A percentile compares a stretch with the other conserved stretches of the same genome.
Conservation (phyloP, 2,329 filamentous ascomycete species). For the Verticillium nonalfalfae region DNA sequence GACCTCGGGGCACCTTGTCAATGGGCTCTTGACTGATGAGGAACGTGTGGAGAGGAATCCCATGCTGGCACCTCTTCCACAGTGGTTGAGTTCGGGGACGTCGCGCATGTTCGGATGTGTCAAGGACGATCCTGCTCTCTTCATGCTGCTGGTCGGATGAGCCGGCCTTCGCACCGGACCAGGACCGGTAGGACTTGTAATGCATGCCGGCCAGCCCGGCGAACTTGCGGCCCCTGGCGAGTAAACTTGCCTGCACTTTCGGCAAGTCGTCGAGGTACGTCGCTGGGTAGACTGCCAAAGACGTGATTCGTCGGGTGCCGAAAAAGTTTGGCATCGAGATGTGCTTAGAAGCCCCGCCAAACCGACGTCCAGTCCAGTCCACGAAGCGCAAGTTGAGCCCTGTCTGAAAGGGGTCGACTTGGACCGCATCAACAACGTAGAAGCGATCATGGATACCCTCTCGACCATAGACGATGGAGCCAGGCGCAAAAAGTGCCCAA, state of each 20-base stretch:
- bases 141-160: neutral
- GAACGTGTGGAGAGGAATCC: neutral
- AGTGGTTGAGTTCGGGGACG: neutral
- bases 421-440: neutral
- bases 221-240: constrained; percentile 35
- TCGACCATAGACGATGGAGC: constrained; percentile 29
- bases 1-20: constrained; percentile 2
- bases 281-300: constrained; percentile 35
- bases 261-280: constrained; percentile 29
- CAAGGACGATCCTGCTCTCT: constrained; percentile 4
- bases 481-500: constrained; percentile 46
- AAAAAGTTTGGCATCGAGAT: constrained; percentile 30
- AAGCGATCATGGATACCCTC: constrained; percentile 27
- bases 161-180: neutral
- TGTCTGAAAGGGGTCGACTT: neutral
- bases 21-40: constrained; percentile 12
- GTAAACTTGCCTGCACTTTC: constrained; percentile 15
- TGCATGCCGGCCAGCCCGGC: constrained; percentile 36
- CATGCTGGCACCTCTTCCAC: neutral
- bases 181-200: constrained; percentile 35
- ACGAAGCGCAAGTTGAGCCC: constrained; percentile 31
- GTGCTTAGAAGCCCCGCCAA: constrained; percentile 29
- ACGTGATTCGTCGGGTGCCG: constrained; percentile 34
- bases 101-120: neutral
- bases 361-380: constrained; percentile 38